Percentiles rank a stretch among this genome's conserved stretches.
These are phyloP conservation scores for Camellia japonica DNA, from an alignment of 148 eudicot genomes.

Conservation along the genomic window DNA sequence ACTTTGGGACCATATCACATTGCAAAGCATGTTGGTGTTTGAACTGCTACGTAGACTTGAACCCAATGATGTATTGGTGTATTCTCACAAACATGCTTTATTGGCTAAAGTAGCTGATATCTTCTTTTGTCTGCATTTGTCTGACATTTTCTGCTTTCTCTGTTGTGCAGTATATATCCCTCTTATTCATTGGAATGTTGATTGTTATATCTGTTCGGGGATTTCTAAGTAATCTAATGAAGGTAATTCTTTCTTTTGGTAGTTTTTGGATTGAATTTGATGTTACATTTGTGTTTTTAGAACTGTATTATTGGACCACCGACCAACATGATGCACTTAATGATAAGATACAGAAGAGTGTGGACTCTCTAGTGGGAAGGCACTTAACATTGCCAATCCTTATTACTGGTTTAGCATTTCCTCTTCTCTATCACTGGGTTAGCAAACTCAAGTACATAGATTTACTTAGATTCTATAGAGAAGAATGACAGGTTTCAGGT, in stretches of 20 bases:
- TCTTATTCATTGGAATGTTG: conserved; percentile 91
- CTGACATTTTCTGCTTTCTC: conserved; percentile 8
- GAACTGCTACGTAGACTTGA: no score
- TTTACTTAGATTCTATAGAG: not conserved
- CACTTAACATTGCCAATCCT: not conserved
- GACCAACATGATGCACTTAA: not conserved
- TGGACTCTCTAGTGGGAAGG: not conserved
- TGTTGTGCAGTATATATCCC: conserved; percentile 83
- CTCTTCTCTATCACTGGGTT: not conserved
- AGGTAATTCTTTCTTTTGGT: conserved; percentile 46
- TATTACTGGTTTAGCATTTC: no score
- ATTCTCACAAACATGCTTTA: no score
- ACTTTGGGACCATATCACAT: no score
- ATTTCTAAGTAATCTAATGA: conserved; percentile 86
- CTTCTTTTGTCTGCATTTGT: not conserved
- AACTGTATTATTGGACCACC: not conserved
- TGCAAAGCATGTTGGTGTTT: no score
- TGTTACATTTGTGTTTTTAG: not conserved
- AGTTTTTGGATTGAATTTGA: not conserved
- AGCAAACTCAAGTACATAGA: not conserved
- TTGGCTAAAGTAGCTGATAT: no score
- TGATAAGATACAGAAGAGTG: not conserved
- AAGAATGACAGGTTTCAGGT: not conserved
- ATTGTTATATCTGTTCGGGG: conserved; percentile 92
- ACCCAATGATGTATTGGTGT: no score